phyloP scores from a whole-genome alignment of 768 basidiomycete species.

The Suillus placidus region DNA sequence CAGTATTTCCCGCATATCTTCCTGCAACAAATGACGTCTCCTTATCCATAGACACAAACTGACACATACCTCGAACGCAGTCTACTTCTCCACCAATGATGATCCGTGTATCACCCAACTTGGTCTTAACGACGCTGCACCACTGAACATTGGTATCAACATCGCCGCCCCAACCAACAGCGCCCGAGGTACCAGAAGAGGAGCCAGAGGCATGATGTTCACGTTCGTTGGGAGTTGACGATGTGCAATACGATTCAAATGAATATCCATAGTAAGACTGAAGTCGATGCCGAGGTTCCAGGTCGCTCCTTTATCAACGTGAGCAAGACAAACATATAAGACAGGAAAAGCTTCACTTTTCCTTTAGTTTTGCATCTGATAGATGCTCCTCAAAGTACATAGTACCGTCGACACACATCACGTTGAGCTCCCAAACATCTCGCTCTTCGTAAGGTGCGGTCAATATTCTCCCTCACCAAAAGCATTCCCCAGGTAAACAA shows the following conservation, averaged over 20 bases:
- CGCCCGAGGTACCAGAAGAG: conserved; percentile 33
- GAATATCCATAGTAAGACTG: conserved; percentile 86
- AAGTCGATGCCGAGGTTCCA: conserved; percentile 62
- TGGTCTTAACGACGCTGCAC: conserved; percentile 89
- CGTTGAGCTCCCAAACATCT: conserved; percentile 81
- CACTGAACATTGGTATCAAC: conserved; percentile 90
- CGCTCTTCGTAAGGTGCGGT: conserved; percentile 81
- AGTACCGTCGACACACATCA: conserved; percentile 72
- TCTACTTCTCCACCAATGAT: conserved; percentile 92
- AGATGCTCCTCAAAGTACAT: conserved; percentile 77
- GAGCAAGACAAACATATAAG: conserved; percentile 8
- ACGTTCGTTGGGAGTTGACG: conserved; percentile 30
- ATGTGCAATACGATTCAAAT: conserved; percentile 87
- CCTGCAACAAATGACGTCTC: conserved; percentile 40
- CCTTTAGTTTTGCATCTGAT: conserved; percentile 56
- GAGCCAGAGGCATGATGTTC: conserved; percentile 32
- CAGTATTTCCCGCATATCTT: conserved; percentile 59
- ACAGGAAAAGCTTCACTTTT: conserved; percentile 54
- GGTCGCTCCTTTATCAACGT: conserved; percentile 53
- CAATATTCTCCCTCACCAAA: conserved; percentile 65
- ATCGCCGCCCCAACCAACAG: conserved; percentile 70
- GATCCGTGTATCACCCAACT: conserved; percentile 68
- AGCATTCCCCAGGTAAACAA: conserved; percentile 22
- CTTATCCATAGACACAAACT: not conserved
- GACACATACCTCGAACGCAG: conserved; percentile 70